These are phyloP conservation scores for Wallacemonas sp. DNA, from an alignment of 208 protist genomes.

Conservation along the genomic window DNA sequence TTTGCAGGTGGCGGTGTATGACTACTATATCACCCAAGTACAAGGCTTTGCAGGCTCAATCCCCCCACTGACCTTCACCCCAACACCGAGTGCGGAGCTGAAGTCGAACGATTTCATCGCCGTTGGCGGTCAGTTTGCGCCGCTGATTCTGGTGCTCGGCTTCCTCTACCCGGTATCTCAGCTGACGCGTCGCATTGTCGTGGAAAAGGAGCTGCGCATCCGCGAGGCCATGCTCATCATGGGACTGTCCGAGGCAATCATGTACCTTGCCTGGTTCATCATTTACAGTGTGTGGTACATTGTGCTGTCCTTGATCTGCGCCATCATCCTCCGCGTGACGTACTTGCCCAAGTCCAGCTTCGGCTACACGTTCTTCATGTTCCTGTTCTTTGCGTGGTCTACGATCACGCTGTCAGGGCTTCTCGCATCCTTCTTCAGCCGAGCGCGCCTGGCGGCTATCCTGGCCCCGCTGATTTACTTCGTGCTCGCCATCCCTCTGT, in stretches of 20 bases:
- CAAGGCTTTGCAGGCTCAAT: background rate
- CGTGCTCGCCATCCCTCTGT: conserved; percentile 28
- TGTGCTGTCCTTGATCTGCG: conserved; percentile 33
- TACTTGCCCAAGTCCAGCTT: conserved; percentile 28
- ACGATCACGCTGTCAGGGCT: conserved; percentile 38
- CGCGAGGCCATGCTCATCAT: conserved; percentile 70
- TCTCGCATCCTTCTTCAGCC: conserved; percentile 41
- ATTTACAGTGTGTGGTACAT: conserved; percentile 21
- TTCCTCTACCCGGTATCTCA: conserved; percentile 52
- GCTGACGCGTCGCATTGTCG: conserved; percentile 39
- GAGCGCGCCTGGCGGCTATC: conserved; percentile 29
- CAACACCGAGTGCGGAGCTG: conserved; percentile 39
- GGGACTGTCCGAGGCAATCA: conserved; percentile 35
- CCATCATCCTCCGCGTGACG: conserved; percentile 34
- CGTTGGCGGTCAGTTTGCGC: conserved; percentile 17
- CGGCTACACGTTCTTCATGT: conserved; percentile 49
- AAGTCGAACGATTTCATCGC: conserved; percentile 31
- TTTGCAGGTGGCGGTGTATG: conserved; percentile 41
- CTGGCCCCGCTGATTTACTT: conserved; percentile 45
- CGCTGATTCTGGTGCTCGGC: conserved; percentile 38
- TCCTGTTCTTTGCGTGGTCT: conserved; percentile 38
- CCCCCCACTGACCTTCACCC: conserved; percentile 23
- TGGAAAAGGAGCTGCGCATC: conserved; percentile 55
- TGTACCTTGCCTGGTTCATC: conserved; percentile 49
- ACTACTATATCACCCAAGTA: conserved; percentile 24